Conservation (phyloP, 2,329 filamentous ascomycete species). For the Paecilomyces dactylethromorphus region DNA sequence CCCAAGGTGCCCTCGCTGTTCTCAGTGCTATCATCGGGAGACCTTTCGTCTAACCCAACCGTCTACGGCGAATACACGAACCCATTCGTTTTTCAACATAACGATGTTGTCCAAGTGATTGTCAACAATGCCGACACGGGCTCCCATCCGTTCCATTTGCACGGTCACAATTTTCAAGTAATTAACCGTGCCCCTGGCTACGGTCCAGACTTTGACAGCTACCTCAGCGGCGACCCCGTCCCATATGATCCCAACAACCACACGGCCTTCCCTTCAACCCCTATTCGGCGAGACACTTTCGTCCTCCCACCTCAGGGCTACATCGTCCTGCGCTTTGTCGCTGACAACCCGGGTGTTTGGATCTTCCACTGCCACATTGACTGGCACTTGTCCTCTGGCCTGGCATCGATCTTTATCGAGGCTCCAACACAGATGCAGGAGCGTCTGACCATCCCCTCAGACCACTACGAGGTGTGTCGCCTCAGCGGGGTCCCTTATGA, state of each 20-base stretch:
- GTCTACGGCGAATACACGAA: slow-evolving; percentile 63
- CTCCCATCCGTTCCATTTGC: slow-evolving; percentile 46
- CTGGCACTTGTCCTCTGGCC: slow-evolving; percentile 66
- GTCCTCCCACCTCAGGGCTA: slow-evolving; percentile 60
- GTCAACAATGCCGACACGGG: slow-evolving; percentile 38
- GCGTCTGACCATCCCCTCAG: slow-evolving; percentile 48
- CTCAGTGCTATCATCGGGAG: slow-evolving; percentile 57
- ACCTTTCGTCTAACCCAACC: slow-evolving; percentile 46
- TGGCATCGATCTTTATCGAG: slow-evolving; percentile 60
- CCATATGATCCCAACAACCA: slow-evolving; percentile 19
- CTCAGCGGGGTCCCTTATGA: neutral
- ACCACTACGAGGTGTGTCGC: neutral
- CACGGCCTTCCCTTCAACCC: slow-evolving; percentile 44
- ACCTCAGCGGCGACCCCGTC: slow-evolving; percentile 30
- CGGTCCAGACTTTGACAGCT: slow-evolving; percentile 50
- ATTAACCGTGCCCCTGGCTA: slow-evolving; percentile 52
- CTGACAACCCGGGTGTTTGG: slow-evolving; percentile 51
- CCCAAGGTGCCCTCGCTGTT: slow-evolving; percentile 75
- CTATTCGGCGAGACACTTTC: slow-evolving; percentile 63
- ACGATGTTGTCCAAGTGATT: slow-evolving; percentile 37
- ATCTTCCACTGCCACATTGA: slow-evolving; percentile 77
- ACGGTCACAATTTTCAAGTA: slow-evolving; percentile 61
- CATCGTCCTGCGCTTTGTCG: slow-evolving; percentile 52
- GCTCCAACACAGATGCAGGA: slow-evolving; percentile 58
- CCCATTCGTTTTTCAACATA: slow-evolving; percentile 33